These are phyloP conservation scores for Podospora pseudocomata DNA, from an alignment of 495 filamentous ascomycete genomes.

Conservation along the genomic window DNA sequence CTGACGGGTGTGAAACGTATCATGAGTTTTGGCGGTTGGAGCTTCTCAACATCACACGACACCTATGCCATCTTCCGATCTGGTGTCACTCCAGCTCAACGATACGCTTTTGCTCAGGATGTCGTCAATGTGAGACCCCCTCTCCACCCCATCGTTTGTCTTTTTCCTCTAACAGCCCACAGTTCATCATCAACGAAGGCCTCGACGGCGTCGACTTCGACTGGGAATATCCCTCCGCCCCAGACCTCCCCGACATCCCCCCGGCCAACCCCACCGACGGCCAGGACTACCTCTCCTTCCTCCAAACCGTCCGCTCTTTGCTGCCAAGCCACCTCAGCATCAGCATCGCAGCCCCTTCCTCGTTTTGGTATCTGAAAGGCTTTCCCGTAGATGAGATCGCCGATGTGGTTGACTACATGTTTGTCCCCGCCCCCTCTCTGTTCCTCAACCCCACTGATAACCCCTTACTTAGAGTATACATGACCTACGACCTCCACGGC, in stretches of 20 bases:
- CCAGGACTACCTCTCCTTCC: conserved; percentile 15
- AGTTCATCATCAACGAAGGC: conserved; percentile 8
- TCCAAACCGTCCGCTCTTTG: conserved; percentile 11
- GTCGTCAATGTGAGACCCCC: too few species aligned
- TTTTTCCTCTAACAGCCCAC: too few species aligned
- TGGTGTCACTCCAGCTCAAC: too few species aligned
- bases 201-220: conserved; percentile 35
- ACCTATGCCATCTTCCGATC: too few species aligned
- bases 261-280: conserved; percentile 15
- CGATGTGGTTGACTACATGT: conserved; percentile 28
- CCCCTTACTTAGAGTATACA: conserved; percentile 33
- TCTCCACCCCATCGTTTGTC: too few species aligned
- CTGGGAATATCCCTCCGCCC: conserved; percentile 39
- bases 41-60: too few species aligned
- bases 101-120: too few species aligned
- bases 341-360: conserved; percentile 31
- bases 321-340: conserved; percentile 19
- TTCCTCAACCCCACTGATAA: too few species aligned
- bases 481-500: conserved; percentile 28
- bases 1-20: too few species aligned
- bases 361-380: conserved; percentile 29
- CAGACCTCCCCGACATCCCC: conserved; percentile 21
- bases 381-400: conserved; percentile 31
- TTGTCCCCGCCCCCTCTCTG: too few species aligned
- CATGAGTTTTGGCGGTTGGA: too few species aligned